Evolutionary conservation across 2,329 filamentous ascomycete species (phyloP), one percentile per base, ranked within the genome.

Genomic region (Aspergillus sp.): DNA sequence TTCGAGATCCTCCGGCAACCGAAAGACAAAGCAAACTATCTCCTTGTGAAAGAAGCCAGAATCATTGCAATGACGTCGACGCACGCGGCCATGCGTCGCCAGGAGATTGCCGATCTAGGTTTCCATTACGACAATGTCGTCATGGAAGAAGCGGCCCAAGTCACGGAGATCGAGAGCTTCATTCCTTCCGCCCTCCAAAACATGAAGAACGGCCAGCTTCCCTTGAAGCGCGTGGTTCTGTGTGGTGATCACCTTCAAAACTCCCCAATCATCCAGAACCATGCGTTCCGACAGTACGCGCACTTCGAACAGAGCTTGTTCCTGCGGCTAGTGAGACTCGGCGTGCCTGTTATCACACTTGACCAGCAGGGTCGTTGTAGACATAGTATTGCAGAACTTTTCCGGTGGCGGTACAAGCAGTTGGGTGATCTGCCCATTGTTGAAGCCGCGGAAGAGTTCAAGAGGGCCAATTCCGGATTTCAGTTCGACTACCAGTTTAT

Each of bases 1-100:
- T 99, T 99, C 66, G 94, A 99, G 74, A 92, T 99, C 47, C 76
- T 99, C 51, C 86, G 91, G 47, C 87, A 88, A 50, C 89, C 92
- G 58, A 86, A 89, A 32, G 94, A 99, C 69, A 97, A 95, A 75
- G 88, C 92, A 47, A 97, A 97, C 71, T 99, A 99, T 66, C 84
- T 99, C 5, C 82, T 99, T 31, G 88, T 91, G 5, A 97, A 91
- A 64, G 93, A 97, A 73, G 95, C 95, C n/a, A 87, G 94, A 32
- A 94, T 99, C 57, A 88, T 99, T 59, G 95, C 94, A 53, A 99
- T 99, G 95, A 99, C 94, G 16, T 95, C 92, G 3, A 99, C 95
- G 0, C 94, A 99, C 71, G 95, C 94, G 4, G 94, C 94, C 1
- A 99, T 99, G 82, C 86, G 91, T 56, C 82, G 93, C 57, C 86